phyloP scores from a whole-genome alignment of 2,329 filamentous ascomycete genomes.

The Pseudophaeomoniella oleicola region DNA sequence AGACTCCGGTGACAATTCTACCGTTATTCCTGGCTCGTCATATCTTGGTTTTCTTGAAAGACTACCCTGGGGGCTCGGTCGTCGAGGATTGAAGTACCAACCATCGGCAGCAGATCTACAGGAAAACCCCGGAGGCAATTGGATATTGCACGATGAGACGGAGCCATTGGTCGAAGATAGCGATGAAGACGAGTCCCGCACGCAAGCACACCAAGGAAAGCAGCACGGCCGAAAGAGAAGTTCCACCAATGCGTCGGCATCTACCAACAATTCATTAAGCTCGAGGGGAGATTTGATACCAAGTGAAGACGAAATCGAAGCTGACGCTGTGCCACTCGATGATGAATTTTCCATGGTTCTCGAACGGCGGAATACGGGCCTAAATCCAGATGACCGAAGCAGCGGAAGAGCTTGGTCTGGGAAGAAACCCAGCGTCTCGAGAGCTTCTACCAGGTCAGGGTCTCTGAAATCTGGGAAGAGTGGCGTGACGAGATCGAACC shows the following conservation, averaged over 20 bases:
- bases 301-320: slow-evolving; percentile 81
- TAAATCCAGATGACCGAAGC: slow-evolving; percentile 51
- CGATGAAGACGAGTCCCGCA: slow-evolving; percentile 25
- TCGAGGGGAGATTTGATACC: slow-evolving; percentile 84
- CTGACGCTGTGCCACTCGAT: slow-evolving; percentile 82
- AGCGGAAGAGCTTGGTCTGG: slow-evolving; percentile 42
- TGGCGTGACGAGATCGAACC: not conserved
- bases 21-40: slow-evolving; percentile 77
- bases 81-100: slow-evolving; percentile 66
- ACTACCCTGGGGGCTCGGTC: slow-evolving; percentile 72
- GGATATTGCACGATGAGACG: slow-evolving; percentile 38
- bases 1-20: slow-evolving; percentile 52
- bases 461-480: slow-evolving; percentile 27
- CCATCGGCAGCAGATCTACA: slow-evolving; percentile 82
- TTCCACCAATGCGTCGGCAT: slow-evolving; percentile 62
- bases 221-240: slow-evolving; percentile 53
- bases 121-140: slow-evolving; percentile 57
- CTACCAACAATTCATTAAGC: slow-evolving; percentile 72
- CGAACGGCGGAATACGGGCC: slow-evolving; percentile 49
- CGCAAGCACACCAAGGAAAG: no score
- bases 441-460: slow-evolving; percentile 27
- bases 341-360: slow-evolving; percentile 83
- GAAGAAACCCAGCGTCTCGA: slow-evolving; percentile 31
- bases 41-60: slow-evolving; percentile 73
- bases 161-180: slow-evolving; percentile 57